Base-by-base conservation (phyloP, 345 rosid genomes). In the Camelina sativa region DNA sequence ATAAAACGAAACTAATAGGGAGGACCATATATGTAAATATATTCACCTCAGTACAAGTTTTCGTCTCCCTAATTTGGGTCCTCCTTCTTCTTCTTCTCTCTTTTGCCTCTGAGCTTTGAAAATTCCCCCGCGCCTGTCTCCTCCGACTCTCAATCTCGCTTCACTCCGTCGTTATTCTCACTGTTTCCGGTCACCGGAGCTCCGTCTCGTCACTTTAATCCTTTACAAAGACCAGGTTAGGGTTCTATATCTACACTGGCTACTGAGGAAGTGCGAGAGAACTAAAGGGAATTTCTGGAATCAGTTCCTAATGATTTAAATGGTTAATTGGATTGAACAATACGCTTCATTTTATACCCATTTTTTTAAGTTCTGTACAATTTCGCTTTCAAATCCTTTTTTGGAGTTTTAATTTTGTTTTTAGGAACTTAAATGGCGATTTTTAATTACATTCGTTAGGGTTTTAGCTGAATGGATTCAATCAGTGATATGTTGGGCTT, bases 71-170 rank as follows among this genome's bases (percentile, higher is more conserved):
- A 46, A 8, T 40, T 44, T 50, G 28, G 23, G 48, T 22, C 57
- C 28, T 1, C 2, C 22, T 34, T 28, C 30, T 28, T 28, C 30
- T 9, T 30, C 12, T 44, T 32, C 16, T 62, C 54, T 34, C 17
- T 38, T 38, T 69, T 41, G 40, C 46, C 71, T 62, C 78, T 20
- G 19, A 11, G 38, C 75, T 79, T 79, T 79, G 74, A 79, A 28
- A 73, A 69, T 68, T 79, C 71, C 71, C 71, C 73, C 71, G 73
- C 73, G 77, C 80, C 80, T 35, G 41, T 23, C 46, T 22, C 68
- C 43, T 61, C 59, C 40, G n/a, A 52, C 8, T 52, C 48, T 50
- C 47, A 71, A 1, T 23, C 47, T 38, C 72, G 17, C 66, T 72
- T 54, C 7, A 44, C 5, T 28, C 52, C 66, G 7, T 13, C 44